Base-by-base conservation (phyloP, 1,284 basidiomycete genomes). In the Mycena sp. region DNA sequence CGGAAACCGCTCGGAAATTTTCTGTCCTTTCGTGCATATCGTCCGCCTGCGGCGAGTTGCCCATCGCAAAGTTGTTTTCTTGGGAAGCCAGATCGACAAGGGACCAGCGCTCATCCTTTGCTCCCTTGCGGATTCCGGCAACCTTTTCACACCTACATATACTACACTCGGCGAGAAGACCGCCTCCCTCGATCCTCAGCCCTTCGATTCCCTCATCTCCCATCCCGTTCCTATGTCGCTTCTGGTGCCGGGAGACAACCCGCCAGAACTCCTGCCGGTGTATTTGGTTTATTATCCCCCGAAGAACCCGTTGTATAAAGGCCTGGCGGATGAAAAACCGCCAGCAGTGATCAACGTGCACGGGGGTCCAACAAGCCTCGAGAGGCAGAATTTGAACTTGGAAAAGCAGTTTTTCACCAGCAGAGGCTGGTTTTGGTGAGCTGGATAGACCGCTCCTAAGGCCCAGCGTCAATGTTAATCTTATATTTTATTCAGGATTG, bases 281-380 rank as follows among this genome's bases (percentile, higher is more conserved):
- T 79, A 91, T 72, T 84, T 85, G 5, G 74, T 90, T 17, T 86
- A 82, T 65, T 90, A 87, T 64, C 77, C 83, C 4, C 91, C 91
- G 0, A 79, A 76, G 30, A 92, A 90, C 67, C 85, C 85, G 0
- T 73, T 78, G 0, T 91, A 85, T 69, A 65, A 70, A 0, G 85
- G 80, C 0, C 79, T 78, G 0, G 67, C 72, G 0, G 81, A 78
- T 1, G 86, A 88, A 69, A 80, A 80, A 12, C 90, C 91, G 0
- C 91, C 91, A 0, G 87, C 86, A 65, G 78, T 91, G 12, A 77
- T 91, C 14, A 75, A 79, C 37, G 81, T 83, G 1, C 90, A 93
- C 65, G 90, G 90, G 3, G 90, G 91, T 0, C 91, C 91, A 0
- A 91, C 89, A 1, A 68, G 66, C 1, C 68, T 78, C 3, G 75